phyloP scores from a whole-genome alignment of 768 basidiomycete genomes.

The Tylopilus rubrobrunneus region DNA sequence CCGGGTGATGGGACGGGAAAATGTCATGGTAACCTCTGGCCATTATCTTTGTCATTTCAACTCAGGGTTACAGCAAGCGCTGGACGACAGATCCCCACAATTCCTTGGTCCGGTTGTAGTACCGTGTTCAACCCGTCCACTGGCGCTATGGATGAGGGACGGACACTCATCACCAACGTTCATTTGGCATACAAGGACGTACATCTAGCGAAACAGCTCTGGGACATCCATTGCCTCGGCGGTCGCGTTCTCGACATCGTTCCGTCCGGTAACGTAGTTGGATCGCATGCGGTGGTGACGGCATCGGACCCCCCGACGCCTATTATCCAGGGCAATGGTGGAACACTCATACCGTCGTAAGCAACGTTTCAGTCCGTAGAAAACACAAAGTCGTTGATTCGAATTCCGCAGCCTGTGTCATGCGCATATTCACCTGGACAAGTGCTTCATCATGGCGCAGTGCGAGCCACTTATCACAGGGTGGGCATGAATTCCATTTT shows the following conservation, averaged over 20 bases:
- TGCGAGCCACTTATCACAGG: constrained; percentile 50
- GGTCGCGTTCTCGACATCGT: constrained; percentile 27
- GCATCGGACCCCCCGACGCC: background rate
- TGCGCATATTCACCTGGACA: constrained; percentile 65
- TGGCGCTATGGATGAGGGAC: constrained; percentile 1
- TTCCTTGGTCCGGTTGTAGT: too few species aligned
- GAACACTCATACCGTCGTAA: constrained; percentile 33
- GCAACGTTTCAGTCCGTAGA: constrained; percentile 2
- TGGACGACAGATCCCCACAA: background rate
- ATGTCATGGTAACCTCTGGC: background rate
- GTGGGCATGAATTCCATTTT: constrained; percentile 30
- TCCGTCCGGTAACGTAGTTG: constrained; percentile 7
- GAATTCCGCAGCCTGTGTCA: constrained; percentile 44
- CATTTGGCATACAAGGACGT: constrained; percentile 29
- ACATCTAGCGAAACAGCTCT: constrained; percentile 24
- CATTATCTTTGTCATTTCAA: background rate
- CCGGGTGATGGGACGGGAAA: background rate
- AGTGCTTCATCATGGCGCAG: constrained; percentile 60
- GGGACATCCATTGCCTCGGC: constrained; percentile 30
- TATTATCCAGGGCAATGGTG: constrained; percentile 24
- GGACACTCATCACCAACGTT: constrained; percentile 24
- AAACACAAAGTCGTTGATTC: constrained; percentile 13
- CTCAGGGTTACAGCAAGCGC: background rate
- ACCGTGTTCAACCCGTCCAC: too few species aligned
- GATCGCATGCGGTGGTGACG: background rate